Evolutionary conservation across 345 rosid genomes (phyloP).

Genomic region (Gossypium stocksii): DNA sequence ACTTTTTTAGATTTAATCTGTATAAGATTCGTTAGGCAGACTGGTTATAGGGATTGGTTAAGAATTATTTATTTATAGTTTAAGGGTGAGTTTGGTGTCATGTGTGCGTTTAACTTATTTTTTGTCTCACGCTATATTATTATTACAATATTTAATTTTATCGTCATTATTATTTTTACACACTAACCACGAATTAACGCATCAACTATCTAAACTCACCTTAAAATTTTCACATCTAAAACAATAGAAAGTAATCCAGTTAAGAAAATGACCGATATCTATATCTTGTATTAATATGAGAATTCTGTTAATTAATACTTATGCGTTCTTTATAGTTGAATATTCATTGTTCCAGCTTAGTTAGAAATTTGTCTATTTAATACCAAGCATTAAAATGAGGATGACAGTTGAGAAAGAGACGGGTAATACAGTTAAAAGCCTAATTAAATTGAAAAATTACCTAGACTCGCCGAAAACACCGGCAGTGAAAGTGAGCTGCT

Average conservation of each 20-base stretch:
- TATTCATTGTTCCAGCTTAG: too few species aligned
- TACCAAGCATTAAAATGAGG: not conserved
- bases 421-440: not conserved
- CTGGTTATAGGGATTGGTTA: not conserved
- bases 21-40: not conserved
- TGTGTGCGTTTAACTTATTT: too few species aligned
- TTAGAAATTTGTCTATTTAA: too few species aligned
- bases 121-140: accelerated
- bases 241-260: too few species aligned
- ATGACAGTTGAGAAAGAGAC: not conserved
- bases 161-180: accelerated
- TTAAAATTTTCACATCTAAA: too few species aligned
- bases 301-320: too few species aligned
- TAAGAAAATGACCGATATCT: too few species aligned
- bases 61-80: not conserved
- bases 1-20: not conserved
- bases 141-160: accelerated
- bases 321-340: too few species aligned
- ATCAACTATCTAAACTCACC: accelerated
- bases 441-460: constrained; percentile 27
- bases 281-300: too few species aligned
- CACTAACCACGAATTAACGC: accelerated
- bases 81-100: too few species aligned
- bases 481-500: constrained; percentile 66
- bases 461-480: constrained; percentile 79